Evolutionary conservation across 371 early-diverging fungal species (phyloP), one percentile per base, ranked within the genome.

Genomic region (Rhizopus microsporus): DNA sequence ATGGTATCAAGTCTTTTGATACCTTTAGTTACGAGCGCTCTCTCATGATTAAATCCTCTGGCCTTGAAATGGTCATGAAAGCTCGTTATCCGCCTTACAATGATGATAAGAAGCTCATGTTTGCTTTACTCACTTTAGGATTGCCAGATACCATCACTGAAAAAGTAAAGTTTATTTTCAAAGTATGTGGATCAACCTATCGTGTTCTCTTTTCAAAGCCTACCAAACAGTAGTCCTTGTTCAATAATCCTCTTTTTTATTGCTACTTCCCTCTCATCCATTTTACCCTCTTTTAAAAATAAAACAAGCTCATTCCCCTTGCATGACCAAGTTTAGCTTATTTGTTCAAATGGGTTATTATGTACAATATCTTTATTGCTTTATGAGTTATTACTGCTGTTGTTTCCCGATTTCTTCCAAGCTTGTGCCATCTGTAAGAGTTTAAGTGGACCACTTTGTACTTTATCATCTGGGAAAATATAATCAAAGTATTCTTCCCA

Each of bases 401-500:
- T 57, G 23, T 23, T 23, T 23, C 23, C 23, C 23, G 23, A 23
- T 44, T 54, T 46, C 56, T 93, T 90, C 98, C 98, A 98, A 63
- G 88, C 81, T 54, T 93, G 93, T 5, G 97, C 97, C 81, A 92
- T 86, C 56, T 86, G 88, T 67, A 97, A 82, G 57, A 98, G 73
- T 71, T 93, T 96, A 67, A 94, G 83, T 60, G 87, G 89, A 10
- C 94, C 87, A 52, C 84, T 84, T 53, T 95, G 90, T 7, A 79
- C 83, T 62, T 77, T 65, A 49, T 98, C 98, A 62, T 97, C 98
- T 15, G 98, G 97, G 81, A 96, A 98, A 57, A 97, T 88, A 78
- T 96, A 97, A 56, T 97, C 97, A 77, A 88, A 92, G 88, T 95
- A 97, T 80, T 98, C 98, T 69, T 97, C 98, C 89, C 89, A 86